phyloP scores from a whole-genome alignment of 257 asterid species.

The Thymus mandschuricus region DNA sequence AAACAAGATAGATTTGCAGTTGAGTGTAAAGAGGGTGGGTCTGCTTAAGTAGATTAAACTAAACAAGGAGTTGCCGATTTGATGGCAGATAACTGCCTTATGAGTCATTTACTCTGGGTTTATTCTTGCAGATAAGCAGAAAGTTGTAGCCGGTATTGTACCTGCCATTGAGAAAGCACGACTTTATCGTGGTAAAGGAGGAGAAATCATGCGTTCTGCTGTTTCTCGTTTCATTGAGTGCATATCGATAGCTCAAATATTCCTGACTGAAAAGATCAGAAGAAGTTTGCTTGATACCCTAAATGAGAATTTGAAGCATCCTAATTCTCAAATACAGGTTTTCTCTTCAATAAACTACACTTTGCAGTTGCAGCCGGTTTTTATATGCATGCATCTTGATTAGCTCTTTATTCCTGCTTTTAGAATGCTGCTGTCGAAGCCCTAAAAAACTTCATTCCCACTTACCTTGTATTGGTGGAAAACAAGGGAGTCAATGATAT shows the following conservation, averaged over 20 bases:
- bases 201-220: conserved; percentile 96
- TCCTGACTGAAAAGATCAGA: conserved; percentile 64
- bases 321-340: conserved; percentile 91
- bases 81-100: conserved; percentile 13
- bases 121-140: conserved; percentile 68
- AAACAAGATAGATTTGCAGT: not conserved
- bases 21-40: conserved; percentile 15
- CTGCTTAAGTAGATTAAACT: conserved; percentile 15
- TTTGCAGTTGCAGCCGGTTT: conserved; percentile 13
- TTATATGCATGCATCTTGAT: conserved; percentile 10
- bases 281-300: conserved; percentile 79
- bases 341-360: conserved; percentile 21
- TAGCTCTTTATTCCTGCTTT: conserved; percentile 36
- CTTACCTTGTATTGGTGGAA: conserved; percentile 56
- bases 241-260: conserved; percentile 42
- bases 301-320: conserved; percentile 91
- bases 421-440: conserved; percentile 87
- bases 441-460: conserved; percentile 58
- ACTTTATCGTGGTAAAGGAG: conserved; percentile 97
- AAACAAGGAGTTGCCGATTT: conserved; percentile 11
- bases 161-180: conserved; percentile 98
- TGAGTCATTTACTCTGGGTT: conserved; percentile 31
- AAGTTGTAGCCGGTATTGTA: conserved; percentile 70
- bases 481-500: conserved; percentile 54
- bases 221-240: conserved; percentile 85